Percentiles rank a stretch among this genome's conserved stretches.
These are phyloP conservation scores for Daedaleopsis sinensis DNA, from an alignment of 768 basidiomycete genomes.

Conservation along the genomic window DNA sequence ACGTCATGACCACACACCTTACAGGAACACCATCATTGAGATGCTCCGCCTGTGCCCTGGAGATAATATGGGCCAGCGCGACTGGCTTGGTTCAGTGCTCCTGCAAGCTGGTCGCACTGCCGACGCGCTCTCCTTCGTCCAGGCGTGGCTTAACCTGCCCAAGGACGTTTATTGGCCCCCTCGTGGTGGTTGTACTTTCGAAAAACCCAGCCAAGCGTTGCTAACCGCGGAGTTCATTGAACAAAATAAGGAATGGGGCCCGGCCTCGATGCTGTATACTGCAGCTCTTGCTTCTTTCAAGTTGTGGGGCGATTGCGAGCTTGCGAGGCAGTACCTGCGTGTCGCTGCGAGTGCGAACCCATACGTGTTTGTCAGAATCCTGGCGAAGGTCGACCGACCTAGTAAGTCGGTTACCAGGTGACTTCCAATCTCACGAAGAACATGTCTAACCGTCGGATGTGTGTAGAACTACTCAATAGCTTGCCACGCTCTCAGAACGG, in stretches of 20 bases:
- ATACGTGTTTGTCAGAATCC: constrained; percentile 40
- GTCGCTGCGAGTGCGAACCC: constrained; percentile 40
- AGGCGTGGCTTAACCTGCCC: constrained; percentile 34
- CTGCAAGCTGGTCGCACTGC: constrained; percentile 35
- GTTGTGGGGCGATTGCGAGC: constrained; percentile 42
- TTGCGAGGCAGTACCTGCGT: constrained; percentile 43
- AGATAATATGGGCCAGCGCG: constrained; percentile 43
- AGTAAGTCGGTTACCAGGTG: constrained; percentile 28
- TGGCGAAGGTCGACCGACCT: constrained; percentile 40
- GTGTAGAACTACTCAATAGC: constrained; percentile 34
- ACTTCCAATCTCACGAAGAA: neutral
- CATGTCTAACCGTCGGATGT: neutral
- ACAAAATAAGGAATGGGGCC: neutral
- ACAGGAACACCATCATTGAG: constrained; percentile 41
- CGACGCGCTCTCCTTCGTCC: constrained; percentile 46
- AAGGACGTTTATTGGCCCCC: constrained; percentile 8
- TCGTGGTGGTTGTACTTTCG: constrained; percentile 25
- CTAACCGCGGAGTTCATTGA: constrained; percentile 23
- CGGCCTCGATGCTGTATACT: constrained; percentile 31
- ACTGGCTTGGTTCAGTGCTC: constrained; percentile 43
- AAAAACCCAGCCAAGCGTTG: constrained; percentile 14
- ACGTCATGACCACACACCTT: neutral
- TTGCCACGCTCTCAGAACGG: constrained; percentile 38
- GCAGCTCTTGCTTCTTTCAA: constrained; percentile 47
- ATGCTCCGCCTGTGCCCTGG: constrained; percentile 47